phyloP scores from a whole-genome alignment of 1,284 basidiomycete species.

The Malassezia yamatoensis region DNA sequence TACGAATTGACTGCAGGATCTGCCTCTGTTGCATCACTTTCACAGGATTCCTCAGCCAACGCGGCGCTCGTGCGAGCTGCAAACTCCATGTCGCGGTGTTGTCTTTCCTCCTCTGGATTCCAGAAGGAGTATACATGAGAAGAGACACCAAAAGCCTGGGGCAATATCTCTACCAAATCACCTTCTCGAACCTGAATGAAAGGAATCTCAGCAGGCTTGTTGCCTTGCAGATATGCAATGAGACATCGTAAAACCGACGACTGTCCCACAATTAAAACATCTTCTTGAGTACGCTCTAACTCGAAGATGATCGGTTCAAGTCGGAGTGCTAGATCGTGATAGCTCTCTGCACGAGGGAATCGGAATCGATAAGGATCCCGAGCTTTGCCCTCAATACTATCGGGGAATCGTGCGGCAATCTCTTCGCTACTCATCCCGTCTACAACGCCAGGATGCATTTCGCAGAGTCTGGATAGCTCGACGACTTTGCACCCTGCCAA shows the following conservation, averaged over 20 bases:
- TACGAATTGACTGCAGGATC: too few relatives aligned
- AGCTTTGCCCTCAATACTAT: constrained; percentile 84
- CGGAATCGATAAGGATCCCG: constrained; percentile 88
- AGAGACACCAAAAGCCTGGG: constrained; percentile 45
- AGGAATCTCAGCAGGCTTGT: constrained; percentile 91
- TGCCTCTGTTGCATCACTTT: neutral
- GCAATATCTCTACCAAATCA: constrained; percentile 41
- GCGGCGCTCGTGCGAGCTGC: constrained; percentile 19
- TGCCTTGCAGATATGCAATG: constrained; percentile 59
- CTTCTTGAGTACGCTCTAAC: constrained; percentile 67
- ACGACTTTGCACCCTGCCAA: constrained; percentile 59
- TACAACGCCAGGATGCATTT: constrained; percentile 75
- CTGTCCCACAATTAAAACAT: constrained; percentile 58
- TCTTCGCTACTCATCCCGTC: constrained; percentile 86
- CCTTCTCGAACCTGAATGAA: constrained; percentile 67
- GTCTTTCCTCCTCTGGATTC: constrained; percentile 34
- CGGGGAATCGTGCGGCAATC: constrained; percentile 77
- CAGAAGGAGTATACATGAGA: constrained; percentile 39
- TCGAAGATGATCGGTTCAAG: constrained; percentile 75
- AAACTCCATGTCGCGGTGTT: constrained; percentile 34
- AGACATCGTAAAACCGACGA: constrained; percentile 96
- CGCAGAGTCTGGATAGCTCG: constrained; percentile 88
- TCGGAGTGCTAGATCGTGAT: constrained; percentile 60
- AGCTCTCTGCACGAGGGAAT: constrained; percentile 55
- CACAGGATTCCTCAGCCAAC: neutral